A percentile compares a stretch with the other conserved stretches of the same genome.
Evolutionary conservation across 129 eudicot genomes (phyloP).

Genomic region (Artemisia tridentata): DNA sequence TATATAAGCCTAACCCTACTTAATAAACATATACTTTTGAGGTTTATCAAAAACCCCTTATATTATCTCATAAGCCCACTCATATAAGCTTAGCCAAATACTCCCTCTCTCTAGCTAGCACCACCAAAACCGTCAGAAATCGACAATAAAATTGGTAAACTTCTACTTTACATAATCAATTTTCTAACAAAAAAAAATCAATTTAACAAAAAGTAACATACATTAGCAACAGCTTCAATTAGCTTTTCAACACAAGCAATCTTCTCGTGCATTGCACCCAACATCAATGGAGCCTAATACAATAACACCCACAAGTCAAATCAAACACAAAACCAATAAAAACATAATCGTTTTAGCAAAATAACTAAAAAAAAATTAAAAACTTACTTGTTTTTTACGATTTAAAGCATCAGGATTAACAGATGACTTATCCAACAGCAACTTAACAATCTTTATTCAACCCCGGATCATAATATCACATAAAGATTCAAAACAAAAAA

Average conservation of each 20-base stretch:
- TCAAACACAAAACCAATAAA: conserved; percentile 18
- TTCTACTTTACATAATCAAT: background rate
- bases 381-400: conserved; percentile 83
- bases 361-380: background rate
- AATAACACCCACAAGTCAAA: conserved; percentile 22
- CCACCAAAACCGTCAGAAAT: too few species aligned
- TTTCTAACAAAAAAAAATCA: background rate
- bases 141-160: background rate
- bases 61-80: too few species aligned
- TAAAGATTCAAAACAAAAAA: conserved; percentile 12
- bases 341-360: background rate
- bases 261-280: conserved; percentile 99
- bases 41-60: too few species aligned
- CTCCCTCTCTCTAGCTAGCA: too few species aligned
- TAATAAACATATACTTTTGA: too few species aligned
- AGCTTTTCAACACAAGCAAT: too few species aligned
- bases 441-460: conserved; percentile 48
- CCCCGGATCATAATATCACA: background rate
- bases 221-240: too few species aligned
- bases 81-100: too few species aligned
- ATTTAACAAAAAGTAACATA: too few species aligned
- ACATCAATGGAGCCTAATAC: conserved; percentile 85
- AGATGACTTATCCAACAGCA: conserved; percentile 65
- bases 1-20: too few species aligned
- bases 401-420: conserved; percentile 77